Conservation (phyloP, 2,329 filamentous ascomycete genomes). For the Fusarium tricinctum region DNA sequence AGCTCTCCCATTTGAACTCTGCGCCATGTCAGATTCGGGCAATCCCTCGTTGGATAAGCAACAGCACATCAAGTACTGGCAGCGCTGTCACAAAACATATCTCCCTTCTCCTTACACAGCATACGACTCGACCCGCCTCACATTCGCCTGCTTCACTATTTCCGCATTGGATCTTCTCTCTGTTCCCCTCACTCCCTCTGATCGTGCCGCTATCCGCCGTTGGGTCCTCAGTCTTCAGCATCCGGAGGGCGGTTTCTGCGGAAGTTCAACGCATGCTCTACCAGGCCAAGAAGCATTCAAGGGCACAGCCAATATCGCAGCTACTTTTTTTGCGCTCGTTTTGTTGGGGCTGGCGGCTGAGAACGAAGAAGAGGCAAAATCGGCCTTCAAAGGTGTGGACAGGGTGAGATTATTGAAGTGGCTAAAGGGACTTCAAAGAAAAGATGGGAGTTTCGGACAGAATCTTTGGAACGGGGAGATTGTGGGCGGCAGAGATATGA, state of each 20-base stretch:
- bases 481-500: constrained; percentile 85
- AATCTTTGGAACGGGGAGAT: constrained; percentile 71
- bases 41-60: constrained; percentile 66
- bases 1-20: accelerated
- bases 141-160: constrained; percentile 89
- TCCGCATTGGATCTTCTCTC: constrained; percentile 86
- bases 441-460: constrained; percentile 93
- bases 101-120: constrained; percentile 87
- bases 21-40: constrained; percentile 35
- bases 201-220: constrained; percentile 64
- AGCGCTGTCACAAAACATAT: constrained; percentile 84
- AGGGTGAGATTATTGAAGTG: constrained; percentile 77
- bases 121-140: constrained; percentile 92
- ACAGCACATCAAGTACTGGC: constrained; percentile 91
- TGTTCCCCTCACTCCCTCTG: constrained; percentile 64
- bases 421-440: constrained; percentile 81
- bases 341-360: constrained; percentile 71
- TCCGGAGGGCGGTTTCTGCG: constrained; percentile 87
- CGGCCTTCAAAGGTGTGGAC: constrained; percentile 74
- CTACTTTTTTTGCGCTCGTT: constrained; percentile 89
- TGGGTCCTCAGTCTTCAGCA: constrained; percentile 94
- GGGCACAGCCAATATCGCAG: constrained; percentile 78
- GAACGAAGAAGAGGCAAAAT: constrained; percentile 55
- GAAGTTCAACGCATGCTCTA: constrained; percentile 76
- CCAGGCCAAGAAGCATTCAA: constrained; percentile 60